Evolutionary conservation across 257 asterid species (phyloP).

Genomic region (Cordia subcordata): DNA sequence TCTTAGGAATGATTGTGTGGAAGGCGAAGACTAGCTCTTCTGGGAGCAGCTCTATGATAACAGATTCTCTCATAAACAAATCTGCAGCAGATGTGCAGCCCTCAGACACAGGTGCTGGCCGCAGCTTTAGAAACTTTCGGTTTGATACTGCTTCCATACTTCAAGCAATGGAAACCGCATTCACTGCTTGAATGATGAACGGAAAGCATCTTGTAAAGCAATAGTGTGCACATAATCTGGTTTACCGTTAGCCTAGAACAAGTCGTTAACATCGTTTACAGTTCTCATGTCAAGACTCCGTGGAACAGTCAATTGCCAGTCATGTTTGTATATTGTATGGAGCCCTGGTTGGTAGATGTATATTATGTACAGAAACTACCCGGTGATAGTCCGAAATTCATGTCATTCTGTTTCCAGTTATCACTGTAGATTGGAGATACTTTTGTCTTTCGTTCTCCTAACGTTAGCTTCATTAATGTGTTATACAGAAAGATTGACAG

Average conservation of each 20-base stretch:
- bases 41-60: constrained; percentile 46
- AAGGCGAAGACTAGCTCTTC: constrained; percentile 56
- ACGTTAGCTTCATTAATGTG: too few species aligned
- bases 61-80: constrained; percentile 46
- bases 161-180: constrained; percentile 61
- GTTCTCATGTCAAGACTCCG: not conserved
- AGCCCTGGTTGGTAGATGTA: constrained; percentile 1
- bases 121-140: constrained; percentile 65
- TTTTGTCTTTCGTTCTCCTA: too few species aligned
- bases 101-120: constrained; percentile 37
- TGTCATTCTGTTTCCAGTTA: not conserved
- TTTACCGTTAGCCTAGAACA: not conserved
- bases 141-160: constrained; percentile 58
- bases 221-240: constrained; percentile 20
- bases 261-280: too few species aligned
- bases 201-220: constrained; percentile 10
- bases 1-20: constrained; percentile 63
- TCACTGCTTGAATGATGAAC: constrained; percentile 30
- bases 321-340: not conserved
- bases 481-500: too few species aligned
- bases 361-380: constrained; percentile 26
- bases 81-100: constrained; percentile 32
- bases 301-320: too few species aligned
- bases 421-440: too few species aligned
- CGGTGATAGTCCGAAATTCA: constrained; percentile 3